phyloP scores from a whole-genome alignment of 306 rosid species.

The Urtica urens region DNA sequence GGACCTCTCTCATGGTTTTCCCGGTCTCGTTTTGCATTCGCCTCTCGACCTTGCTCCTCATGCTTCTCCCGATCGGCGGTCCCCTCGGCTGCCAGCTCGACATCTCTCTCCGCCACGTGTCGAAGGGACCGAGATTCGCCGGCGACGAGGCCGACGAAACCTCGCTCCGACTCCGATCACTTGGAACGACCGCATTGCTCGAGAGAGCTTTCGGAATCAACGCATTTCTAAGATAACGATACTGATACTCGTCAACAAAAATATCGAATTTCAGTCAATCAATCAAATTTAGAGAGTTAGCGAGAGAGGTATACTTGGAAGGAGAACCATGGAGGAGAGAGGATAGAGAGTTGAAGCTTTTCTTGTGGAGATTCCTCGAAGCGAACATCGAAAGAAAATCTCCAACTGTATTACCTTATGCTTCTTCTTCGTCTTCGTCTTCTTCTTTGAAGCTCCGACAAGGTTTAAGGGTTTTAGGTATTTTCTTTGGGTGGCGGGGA shows the following conservation, averaged over 20 bases:
- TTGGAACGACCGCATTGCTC: conserved; percentile 25
- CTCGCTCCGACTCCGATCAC: conserved; percentile 19
- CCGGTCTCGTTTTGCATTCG: conserved; percentile 90
- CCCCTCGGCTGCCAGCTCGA: conserved; percentile 51
- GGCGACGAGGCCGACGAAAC: conserved; percentile 11
- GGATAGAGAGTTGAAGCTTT: conserved; percentile 41
- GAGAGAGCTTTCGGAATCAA: conserved; percentile 27
- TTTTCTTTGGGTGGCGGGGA: neutral
- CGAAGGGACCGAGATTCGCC: conserved; percentile 31
- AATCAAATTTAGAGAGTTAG: neutral
- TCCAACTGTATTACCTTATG: neutral
- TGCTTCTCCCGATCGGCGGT: conserved; percentile 63
- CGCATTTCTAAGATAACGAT: conserved; percentile 36
- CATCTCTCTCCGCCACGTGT: conserved; percentile 48
- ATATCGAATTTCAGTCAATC: conserved; percentile 1
- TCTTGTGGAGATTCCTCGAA: conserved; percentile 39
- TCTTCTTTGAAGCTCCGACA: neutral
- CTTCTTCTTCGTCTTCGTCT: neutral
- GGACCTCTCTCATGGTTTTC: conserved; percentile 74
- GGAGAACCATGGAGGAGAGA: conserved; percentile 41
- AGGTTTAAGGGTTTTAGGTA: conserved; percentile 31
- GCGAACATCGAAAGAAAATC: conserved; percentile 33
- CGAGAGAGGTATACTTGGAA: conserved; percentile 34
- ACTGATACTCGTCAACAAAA: conserved; percentile 4
- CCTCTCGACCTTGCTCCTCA: conserved; percentile 89